phyloP scores from a whole-genome alignment of 2,329 filamentous ascomycete species.

The Pseudogymnoascus sp. region DNA sequence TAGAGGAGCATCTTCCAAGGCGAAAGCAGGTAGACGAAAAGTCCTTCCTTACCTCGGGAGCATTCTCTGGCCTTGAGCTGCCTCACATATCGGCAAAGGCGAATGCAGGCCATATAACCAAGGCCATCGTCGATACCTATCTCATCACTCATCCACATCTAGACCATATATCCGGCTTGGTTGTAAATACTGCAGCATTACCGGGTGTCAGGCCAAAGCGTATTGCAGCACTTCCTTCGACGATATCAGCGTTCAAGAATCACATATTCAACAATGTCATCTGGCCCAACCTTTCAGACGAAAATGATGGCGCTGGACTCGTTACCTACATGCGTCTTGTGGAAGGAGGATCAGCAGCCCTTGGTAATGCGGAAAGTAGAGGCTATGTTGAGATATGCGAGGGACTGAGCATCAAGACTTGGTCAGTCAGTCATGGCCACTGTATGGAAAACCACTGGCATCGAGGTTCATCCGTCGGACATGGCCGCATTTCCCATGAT shows the following conservation, averaged over 20 bases:
- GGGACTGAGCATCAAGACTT: constrained; percentile 80
- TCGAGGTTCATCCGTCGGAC: constrained; percentile 43
- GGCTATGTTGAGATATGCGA: constrained; percentile 88
- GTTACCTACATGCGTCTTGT: constrained; percentile 84
- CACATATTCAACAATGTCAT: constrained; percentile 98
- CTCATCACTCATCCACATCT: constrained; percentile 96
- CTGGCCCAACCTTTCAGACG: constrained; percentile 95
- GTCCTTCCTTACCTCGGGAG: constrained; percentile 51
- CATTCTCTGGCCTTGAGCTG: constrained; percentile 73
- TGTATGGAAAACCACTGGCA: constrained; percentile 71
- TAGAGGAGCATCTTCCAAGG: constrained; percentile 36
- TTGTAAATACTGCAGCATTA: constrained; percentile 86
- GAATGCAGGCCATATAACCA: constrained; percentile 76
- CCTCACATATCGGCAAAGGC: constrained; percentile 60
- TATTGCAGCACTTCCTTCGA: constrained; percentile 76
- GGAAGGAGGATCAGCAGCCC: constrained; percentile 78
- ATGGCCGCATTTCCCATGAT: not conserved
- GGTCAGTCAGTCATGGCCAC: constrained; percentile 82
- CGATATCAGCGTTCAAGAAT: constrained; percentile 84
- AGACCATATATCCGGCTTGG: constrained; percentile 86
- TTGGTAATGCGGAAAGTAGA: constrained; percentile 49
- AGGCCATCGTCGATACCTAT: constrained; percentile 76
- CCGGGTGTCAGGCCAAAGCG: constrained; percentile 77
- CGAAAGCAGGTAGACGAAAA: constrained; percentile 22
- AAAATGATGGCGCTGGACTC: constrained; percentile 88